phyloP scores from a whole-genome alignment of 495 filamentous ascomycete genomes.

The Podospora bellae-mahoneyi region DNA sequence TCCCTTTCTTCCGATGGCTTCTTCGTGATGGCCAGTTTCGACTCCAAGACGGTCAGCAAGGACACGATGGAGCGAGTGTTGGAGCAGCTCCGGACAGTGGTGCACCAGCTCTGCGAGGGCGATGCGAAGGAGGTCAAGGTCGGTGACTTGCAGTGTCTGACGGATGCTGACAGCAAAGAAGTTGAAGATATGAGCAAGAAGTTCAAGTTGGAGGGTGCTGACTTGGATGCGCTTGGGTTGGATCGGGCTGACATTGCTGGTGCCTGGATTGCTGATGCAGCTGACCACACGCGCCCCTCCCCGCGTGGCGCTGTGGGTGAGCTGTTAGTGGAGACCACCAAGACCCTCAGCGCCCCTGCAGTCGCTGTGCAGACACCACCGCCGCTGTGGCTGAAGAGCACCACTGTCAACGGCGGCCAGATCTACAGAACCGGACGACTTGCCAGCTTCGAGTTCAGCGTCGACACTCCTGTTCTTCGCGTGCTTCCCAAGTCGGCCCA shows the following conservation, averaged over 20 bases:
- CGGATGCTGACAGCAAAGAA: slow-evolving; percentile 27
- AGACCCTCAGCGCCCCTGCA: slow-evolving; percentile 11
- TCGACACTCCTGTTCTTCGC: slow-evolving; percentile 9
- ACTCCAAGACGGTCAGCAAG: slow-evolving; percentile 43
- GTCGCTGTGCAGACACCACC: slow-evolving; percentile 5
- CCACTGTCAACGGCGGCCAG: slow-evolving; percentile 1
- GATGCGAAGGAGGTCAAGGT: slow-evolving; percentile 23
- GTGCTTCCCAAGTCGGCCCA: slow-evolving; percentile 15
- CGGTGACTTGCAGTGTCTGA: slow-evolving; percentile 27
- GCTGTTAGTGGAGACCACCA: slow-evolving; percentile 32
- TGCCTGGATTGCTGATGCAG: slow-evolving; percentile 42
- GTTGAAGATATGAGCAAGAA: slow-evolving; percentile 13
- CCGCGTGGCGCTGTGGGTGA: slow-evolving; percentile 48
- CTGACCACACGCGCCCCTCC: slow-evolving; percentile 33
- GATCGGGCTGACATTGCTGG: slow-evolving; percentile 21
- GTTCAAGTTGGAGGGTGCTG: slow-evolving; percentile 5
- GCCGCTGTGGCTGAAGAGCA: not conserved
- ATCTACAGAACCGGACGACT: slow-evolving; percentile 35
- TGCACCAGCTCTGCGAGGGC: slow-evolving; percentile 33
- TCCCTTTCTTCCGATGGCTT: slow-evolving; percentile 55
- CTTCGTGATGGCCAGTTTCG: slow-evolving; percentile 60
- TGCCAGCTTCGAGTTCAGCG: slow-evolving; percentile 28
- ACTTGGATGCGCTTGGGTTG: slow-evolving; percentile 9
- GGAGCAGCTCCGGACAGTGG: slow-evolving; percentile 30
- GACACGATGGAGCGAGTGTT: slow-evolving; percentile 34